Evolutionary conservation across 257 asterid genomes (phyloP).

Genomic region (Solanum arcanum): DNA sequence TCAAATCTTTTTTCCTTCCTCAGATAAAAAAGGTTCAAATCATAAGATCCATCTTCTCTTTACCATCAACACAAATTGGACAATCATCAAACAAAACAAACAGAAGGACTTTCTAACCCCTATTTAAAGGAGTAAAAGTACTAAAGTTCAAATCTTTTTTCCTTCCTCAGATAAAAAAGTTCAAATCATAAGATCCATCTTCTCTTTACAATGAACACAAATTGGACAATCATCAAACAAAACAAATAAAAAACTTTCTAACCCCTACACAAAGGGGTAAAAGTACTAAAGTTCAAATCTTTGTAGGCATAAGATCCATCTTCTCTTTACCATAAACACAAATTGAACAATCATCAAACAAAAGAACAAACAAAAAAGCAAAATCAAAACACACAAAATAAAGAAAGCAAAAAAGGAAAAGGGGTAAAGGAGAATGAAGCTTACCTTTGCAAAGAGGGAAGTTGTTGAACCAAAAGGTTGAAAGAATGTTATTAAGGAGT

Average conservation of each 20-base stretch:
- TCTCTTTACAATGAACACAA: no score
- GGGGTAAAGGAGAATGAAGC: neutral
- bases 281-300: no score
- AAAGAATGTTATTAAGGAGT: neutral
- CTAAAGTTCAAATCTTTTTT: neutral
- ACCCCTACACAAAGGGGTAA: no score
- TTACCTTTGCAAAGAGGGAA: neutral
- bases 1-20: neutral
- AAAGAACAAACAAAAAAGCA: neutral
- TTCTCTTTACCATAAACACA: no score
- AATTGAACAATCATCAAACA: neutral
- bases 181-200: no score
- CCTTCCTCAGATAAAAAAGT: no score
- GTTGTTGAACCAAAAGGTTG: neutral
- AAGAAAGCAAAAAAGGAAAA: neutral
- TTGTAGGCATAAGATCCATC: no score
- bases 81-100: neutral
- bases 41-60: no score
- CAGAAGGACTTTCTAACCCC: no score
- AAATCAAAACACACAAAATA: neutral
- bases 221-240: no score
- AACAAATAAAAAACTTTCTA: neutral
- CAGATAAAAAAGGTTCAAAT: no score
- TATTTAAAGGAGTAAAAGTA: neutral
- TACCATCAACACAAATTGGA: no score